A percentile compares a stretch with the other conserved stretches of the same genome.
Evolutionary conservation across 2,329 filamentous ascomycete genomes (phyloP).

Genomic region (Cercospora zeae-maydis): DNA sequence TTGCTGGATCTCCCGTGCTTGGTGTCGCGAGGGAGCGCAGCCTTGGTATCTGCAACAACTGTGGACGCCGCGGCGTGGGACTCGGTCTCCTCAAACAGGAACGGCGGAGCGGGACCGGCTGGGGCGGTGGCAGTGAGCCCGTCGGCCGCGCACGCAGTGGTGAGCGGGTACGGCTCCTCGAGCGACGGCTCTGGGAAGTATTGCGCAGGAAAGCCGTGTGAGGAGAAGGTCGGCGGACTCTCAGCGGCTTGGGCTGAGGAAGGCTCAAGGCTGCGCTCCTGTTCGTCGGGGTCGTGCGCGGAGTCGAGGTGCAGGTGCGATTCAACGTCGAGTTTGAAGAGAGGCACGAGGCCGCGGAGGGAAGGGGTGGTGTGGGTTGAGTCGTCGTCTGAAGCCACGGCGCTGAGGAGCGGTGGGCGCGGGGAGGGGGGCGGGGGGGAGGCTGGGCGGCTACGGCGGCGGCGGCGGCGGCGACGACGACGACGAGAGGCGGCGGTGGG

Average conservation of each 20-base stretch:
- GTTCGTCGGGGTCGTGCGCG: slow-evolving; percentile 8
- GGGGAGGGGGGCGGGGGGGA: slow-evolving; percentile 5
- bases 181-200: slow-evolving; percentile 52
- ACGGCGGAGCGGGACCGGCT: slow-evolving; percentile 46
- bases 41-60: slow-evolving; percentile 72
- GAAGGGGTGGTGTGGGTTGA: slow-evolving; percentile 36
- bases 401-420: slow-evolving; percentile 16
- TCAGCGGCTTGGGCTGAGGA: slow-evolving; percentile 40
- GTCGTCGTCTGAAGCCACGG: slow-evolving; percentile 35
- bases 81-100: slow-evolving; percentile 36
- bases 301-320: slow-evolving; percentile 30
- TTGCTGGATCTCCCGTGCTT: slow-evolving; percentile 74
- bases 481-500: too few relatives aligned
- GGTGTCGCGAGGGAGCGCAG: slow-evolving; percentile 74
- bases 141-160: slow-evolving; percentile 33
- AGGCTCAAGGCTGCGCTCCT: slow-evolving; percentile 27
- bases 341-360: slow-evolving; percentile 27
- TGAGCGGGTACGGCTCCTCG: slow-evolving; percentile 46
- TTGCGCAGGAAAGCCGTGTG: slow-evolving; percentile 60
- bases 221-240: slow-evolving; percentile 62
- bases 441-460: too few relatives aligned
- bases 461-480: not conserved
- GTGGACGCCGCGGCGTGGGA: slow-evolving; percentile 47
- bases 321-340: slow-evolving; percentile 33
- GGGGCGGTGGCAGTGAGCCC: slow-evolving; percentile 49